Evolutionary conservation across 768 basidiomycete genomes (phyloP), one percentile per base, ranked within the genome.

Genomic region (Dioszegia hungarica): DNA sequence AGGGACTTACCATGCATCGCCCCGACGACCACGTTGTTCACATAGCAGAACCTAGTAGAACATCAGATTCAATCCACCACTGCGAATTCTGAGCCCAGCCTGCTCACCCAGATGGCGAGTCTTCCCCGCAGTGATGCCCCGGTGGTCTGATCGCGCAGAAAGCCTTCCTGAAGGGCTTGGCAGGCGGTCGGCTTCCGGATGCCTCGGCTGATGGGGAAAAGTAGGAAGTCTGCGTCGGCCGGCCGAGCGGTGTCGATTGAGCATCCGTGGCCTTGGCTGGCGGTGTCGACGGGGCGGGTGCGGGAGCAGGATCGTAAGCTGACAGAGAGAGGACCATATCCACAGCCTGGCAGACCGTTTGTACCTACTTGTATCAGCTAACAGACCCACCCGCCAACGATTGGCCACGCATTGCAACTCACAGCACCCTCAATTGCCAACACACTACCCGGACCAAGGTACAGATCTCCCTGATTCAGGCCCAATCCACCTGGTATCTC

Each of bases 71-170:
- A 43, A n/a, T n/a, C n/a, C n/a, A n/a, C n/a, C n/a, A n/a, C n/a
- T n/a, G n/a, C n/a, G n/a, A n/a, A n/a, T n/a, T n/a, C n/a, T n/a
- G n/a, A n/a, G n/a, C n/a, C n/a, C n/a, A 19, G 1, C 3, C 31
- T 3, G 45, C 70, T 62, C 44, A 75, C 64, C 94, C 94, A 10
- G 84, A 86, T 0, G 94, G 94, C 0, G 83, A 83, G 57, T 91
- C 84, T 75, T 92, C 90, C 1, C 89, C 89, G 68, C 92, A 94
- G 65, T 97, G 92, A 79, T 95, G 92, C 1, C 94, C 93, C 0
- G 93, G 93, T 0, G 92, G 93, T 47, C 93, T 78, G 19, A 95
- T 81, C 0, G 85, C 86, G 10, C 89, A 90, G 73, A 97, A 97
- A 0, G 88, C 89, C 8, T 73, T 72, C 22, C 33, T 62, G 40